Conservation (phyloP, 129 eudicot genomes). For the Logfia minima region DNA sequence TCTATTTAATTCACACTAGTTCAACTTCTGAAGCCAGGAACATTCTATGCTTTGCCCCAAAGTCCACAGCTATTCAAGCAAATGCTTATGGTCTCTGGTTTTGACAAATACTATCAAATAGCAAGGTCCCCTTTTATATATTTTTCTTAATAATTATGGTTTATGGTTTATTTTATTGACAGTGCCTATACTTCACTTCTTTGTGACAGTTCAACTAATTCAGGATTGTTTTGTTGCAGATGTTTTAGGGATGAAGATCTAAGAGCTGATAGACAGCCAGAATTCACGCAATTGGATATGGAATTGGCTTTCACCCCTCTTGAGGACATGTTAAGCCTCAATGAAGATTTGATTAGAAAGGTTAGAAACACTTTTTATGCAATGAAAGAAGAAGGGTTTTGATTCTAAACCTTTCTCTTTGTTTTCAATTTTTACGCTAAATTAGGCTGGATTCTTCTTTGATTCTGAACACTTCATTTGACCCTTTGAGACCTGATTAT, state of each 20-base stretch:
- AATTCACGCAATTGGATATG: constrained; percentile 94
- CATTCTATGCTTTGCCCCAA: constrained; percentile 95
- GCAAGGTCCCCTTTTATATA: constrained; percentile 64
- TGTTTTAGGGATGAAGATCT: constrained; percentile 99
- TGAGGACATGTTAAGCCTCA: constrained; percentile 87
- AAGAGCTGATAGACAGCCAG: constrained; percentile 99
- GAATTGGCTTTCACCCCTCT: constrained; percentile 94
- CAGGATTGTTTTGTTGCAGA: constrained; percentile 43
- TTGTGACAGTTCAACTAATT: neutral
- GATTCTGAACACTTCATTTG: neutral
- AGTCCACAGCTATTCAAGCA: constrained; percentile 98
- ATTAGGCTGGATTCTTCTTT: neutral
- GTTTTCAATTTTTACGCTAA: neutral
- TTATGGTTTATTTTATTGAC: neutral
- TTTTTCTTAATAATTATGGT: neutral
- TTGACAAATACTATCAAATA: constrained; percentile 91
- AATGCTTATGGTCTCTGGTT: constrained; percentile 98
- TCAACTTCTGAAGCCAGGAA: constrained; percentile 79
- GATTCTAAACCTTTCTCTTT: no score
- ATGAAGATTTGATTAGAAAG: constrained; percentile 95
- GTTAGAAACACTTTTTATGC: constrained; percentile 33
- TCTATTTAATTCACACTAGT: constrained; percentile 41
- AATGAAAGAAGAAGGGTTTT: no score
- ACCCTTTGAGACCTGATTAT: neutral
- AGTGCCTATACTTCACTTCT: neutral